These are phyloP conservation scores for Ulvella scutata DNA, from an alignment of 139 green algal species.

Conservation along the genomic window DNA sequence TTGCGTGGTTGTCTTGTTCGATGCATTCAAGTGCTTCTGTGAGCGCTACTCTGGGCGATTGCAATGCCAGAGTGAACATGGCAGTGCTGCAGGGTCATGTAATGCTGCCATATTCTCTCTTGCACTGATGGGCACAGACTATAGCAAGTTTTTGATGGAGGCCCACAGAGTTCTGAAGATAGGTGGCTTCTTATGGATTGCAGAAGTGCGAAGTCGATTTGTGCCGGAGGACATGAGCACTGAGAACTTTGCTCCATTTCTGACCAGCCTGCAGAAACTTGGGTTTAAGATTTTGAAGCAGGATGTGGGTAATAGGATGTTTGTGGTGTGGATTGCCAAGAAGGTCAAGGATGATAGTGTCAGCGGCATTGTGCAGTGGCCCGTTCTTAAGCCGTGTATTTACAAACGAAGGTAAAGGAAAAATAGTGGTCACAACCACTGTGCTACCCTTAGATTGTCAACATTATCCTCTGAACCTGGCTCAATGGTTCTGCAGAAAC, in stretches of 20 bases:
- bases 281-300: slow-evolving; percentile 37
- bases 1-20: too few species aligned
- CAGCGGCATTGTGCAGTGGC: slow-evolving; percentile 31
- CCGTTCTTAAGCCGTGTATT: slow-evolving; percentile 49
- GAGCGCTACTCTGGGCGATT: too few species aligned
- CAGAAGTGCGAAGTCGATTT: slow-evolving; percentile 76
- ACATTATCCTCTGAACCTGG: too few species aligned
- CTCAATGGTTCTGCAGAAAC: too few species aligned
- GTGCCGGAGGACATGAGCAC: not conserved
- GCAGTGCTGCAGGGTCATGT: slow-evolving; percentile 22
- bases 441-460: too few species aligned
- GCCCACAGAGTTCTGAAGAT: slow-evolving; percentile 58
- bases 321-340: slow-evolving; percentile 47
- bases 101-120: slow-evolving; percentile 89
- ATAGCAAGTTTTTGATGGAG: slow-evolving; percentile 63
- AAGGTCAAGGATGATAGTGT: slow-evolving; percentile 15
- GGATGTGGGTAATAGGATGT: slow-evolving; percentile 56
- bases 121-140: slow-evolving; percentile 92
- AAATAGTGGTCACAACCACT: too few species aligned
- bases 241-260: slow-evolving; percentile 44
- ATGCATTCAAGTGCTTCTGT: too few species aligned
- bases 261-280: slow-evolving; percentile 27
- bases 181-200: slow-evolving; percentile 74
- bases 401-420: slow-evolving; percentile 62
- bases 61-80: too few species aligned